A percentile compares a stretch with the other conserved stretches of the same genome.
phyloP scores from a whole-genome alignment of 2,329 filamentous ascomycete species.

The Colletotrichum sp. region DNA sequence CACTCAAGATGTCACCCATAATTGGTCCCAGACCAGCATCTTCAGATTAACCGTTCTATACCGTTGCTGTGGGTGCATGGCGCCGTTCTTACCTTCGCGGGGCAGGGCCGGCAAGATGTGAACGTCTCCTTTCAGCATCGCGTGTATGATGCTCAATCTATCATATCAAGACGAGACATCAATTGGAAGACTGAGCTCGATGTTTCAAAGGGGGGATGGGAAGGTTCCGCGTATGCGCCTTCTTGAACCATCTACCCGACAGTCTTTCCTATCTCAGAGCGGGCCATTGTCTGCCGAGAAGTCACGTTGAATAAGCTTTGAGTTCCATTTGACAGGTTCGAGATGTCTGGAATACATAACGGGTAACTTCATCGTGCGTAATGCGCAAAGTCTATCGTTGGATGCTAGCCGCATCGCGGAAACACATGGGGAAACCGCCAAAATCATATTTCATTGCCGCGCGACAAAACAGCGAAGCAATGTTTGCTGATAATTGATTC shows the following conservation, averaged over 20 bases:
- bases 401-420: not conserved
- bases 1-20: not conserved
- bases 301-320: not conserved
- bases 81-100: not conserved
- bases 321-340: not conserved
- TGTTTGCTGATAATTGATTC: not conserved
- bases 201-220: fast-evolving
- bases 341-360: not conserved
- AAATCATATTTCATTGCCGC: not conserved
- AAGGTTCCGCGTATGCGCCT: not conserved
- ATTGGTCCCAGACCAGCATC: not conserved
- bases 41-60: fast-evolving
- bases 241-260: not conserved
- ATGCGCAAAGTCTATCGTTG: not conserved
- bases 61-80: fast-evolving
- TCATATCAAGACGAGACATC: fast-evolving
- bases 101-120: not conserved
- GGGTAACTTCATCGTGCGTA: not conserved
- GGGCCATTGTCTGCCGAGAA: not conserved
- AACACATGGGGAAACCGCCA: not conserved
- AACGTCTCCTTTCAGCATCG: not conserved
- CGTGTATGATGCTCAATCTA: not conserved
- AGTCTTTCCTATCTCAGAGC: not conserved
- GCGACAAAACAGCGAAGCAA: not conserved
- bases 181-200: not conserved